These are phyloP conservation scores for Chlorella sp. DNA, from an alignment of 139 green algal species.

Conservation along the genomic window DNA sequence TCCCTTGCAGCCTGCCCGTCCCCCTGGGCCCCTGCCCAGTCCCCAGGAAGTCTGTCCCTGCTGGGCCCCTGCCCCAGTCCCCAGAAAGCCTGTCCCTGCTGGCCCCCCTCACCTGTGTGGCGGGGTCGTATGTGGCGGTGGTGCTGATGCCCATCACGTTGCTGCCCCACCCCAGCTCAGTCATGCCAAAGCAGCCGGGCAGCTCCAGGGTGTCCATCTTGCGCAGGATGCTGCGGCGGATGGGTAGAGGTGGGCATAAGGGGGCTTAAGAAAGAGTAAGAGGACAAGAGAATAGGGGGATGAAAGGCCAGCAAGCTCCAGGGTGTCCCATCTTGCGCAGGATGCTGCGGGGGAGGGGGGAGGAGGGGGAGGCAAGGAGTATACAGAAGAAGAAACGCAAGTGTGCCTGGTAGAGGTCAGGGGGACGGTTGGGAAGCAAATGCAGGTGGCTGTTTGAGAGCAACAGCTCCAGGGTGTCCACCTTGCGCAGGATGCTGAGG, in stretches of 20 bases:
- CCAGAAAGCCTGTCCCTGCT: neutral
- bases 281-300: neutral
- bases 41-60: no score
- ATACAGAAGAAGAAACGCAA: neutral
- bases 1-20: no score
- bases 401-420: neutral
- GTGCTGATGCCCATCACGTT: slow-evolving; percentile 96
- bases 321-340: neutral
- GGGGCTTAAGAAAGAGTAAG: neutral
- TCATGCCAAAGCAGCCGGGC: slow-evolving; percentile 90
- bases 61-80: no score
- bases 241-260: neutral
- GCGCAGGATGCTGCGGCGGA: slow-evolving; percentile 38
- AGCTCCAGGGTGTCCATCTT: slow-evolving; percentile 74
- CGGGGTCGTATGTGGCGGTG: slow-evolving; percentile 41
- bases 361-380: neutral
- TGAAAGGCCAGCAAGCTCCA: neutral
- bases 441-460: no score
- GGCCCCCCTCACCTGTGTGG: neutral
- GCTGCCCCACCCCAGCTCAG: slow-evolving; percentile 73
- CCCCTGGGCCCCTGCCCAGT: no score
- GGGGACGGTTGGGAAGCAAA: no score
- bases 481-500: slow-evolving; percentile 42
- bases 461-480: slow-evolving; percentile 78
- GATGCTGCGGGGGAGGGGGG: neutral